Base-by-base conservation (phyloP, 75 land plant species). In the Pinus taeda region DNA sequence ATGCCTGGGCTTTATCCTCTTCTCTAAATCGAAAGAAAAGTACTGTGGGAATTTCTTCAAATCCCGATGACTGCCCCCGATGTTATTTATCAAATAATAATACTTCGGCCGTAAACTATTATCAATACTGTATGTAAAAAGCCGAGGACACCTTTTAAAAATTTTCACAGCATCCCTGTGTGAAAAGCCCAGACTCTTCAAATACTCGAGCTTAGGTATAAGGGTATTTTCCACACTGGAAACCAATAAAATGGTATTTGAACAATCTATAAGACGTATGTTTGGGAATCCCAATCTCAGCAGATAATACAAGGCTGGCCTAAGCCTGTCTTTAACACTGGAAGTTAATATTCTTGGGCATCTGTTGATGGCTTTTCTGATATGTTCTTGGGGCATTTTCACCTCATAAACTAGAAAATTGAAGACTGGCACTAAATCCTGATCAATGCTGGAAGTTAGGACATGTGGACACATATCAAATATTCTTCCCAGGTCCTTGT, bases 61-160 rank as follows among this genome's bases (percentile, higher is more conserved):
- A 64, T 94, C 92, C 29, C 20, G 59, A 73, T 86, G 57, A 4
- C 90, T 85, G 39, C 91, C 81, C 60, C 81, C 86, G 91, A 94
- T 94, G 29, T 87, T 91, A 37, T 82, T 71, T 15, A 87, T 37
- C 65, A 94, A 85, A 76, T 81, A 94, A 53, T 83, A 84, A 39
- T 77, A 90, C 79, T 96, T 96, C 11, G 91, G 90, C 88, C 87
- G 86, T 55, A 87, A 83, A 70, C 91, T 93, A 15, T 82, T 89
- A 29, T 87, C 92, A 14, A 91, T 75, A 74, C 94, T 93, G 83
- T 86, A 96, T 59, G 95, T 96, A 69, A 96, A 88, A 57, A 96
- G 75, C 36, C 79, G 85, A 6, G 96, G 98, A 62, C 89, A 87
- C 65, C 98, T 82, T 65, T 84, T 56, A 20, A 88, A 88, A 88